These are phyloP conservation scores for Xylaria digitata DNA, from an alignment of 2,329 filamentous ascomycete genomes.

Conservation along the genomic window DNA sequence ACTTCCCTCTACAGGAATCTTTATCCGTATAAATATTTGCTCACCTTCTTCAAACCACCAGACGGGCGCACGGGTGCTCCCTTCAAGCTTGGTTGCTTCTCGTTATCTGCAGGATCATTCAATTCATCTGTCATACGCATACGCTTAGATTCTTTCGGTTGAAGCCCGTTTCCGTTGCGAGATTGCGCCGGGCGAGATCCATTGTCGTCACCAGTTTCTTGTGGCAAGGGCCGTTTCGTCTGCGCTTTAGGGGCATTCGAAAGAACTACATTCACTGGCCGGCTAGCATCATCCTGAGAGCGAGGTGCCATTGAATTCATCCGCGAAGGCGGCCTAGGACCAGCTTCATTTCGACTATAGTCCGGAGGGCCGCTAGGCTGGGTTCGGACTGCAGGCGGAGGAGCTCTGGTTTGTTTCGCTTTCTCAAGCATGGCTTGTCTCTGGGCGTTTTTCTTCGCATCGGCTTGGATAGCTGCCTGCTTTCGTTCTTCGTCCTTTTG, in stretches of 20 bases:
- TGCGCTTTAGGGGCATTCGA: slow-evolving; percentile 76
- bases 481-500: slow-evolving; percentile 71
- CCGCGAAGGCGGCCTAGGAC: slow-evolving; percentile 64
- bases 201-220: slow-evolving; percentile 69
- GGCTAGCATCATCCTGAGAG: slow-evolving; percentile 68
- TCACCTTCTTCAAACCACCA: slow-evolving; percentile 74
- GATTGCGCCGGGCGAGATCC: slow-evolving; percentile 59
- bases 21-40: slow-evolving; percentile 38
- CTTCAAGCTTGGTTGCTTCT: slow-evolving; percentile 75
- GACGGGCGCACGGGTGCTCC: slow-evolving; percentile 88
- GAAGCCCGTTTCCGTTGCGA: slow-evolving; percentile 70
- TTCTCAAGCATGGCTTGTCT: slow-evolving; percentile 72
- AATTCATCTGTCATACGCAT: slow-evolving; percentile 80
- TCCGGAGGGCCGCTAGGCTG: slow-evolving; percentile 66
- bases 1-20: slow-evolving; percentile 32
- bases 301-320: slow-evolving; percentile 66
- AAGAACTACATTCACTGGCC: slow-evolving; percentile 69
- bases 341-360: slow-evolving; percentile 53
- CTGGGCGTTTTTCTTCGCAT: slow-evolving; percentile 74
- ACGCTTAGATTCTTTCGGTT: slow-evolving; percentile 79
- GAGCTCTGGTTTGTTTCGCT: slow-evolving; percentile 72
- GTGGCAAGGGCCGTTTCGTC: slow-evolving; percentile 78
- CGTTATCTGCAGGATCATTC: slow-evolving; percentile 70
- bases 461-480: slow-evolving; percentile 62
- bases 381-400: slow-evolving; percentile 67